Base-by-base conservation (phyloP, 306 rosid genomes). In the Vicia villosa region DNA sequence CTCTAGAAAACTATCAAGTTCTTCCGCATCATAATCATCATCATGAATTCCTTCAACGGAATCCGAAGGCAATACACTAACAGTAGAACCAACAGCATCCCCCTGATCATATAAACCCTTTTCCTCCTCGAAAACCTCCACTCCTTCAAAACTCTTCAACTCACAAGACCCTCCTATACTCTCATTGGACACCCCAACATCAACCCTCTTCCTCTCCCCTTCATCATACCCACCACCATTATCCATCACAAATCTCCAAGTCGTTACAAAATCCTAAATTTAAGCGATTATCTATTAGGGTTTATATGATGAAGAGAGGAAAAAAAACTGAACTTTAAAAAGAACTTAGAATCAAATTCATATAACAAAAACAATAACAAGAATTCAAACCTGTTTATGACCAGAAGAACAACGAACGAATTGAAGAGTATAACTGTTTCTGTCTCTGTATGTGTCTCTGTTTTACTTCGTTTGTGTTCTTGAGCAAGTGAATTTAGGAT, bases 101-200 rank as follows among this genome's bases (percentile, higher is more conserved):
- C 55, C 66, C 41, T 65, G 82, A 75, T 72, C 89, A 51, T 58
- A 43, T 55, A 57, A 80, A 69, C 43, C 54, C 36, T 81, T 83
- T 70, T 88, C 90, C 85, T 88, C 90, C 86, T 85, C 83, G 3
- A 83, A 84, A 81, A 76, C 86, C 55, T 80, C 97, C 6, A 74
- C 89, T 61, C 28, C 83, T 30, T 65, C 76, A 34, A 73, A 71
- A 72, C 77, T 88, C 77, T 83, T 81, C 66, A 55, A 36, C 19
- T 82, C 81, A 14, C 66, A 81, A 69, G 86, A 77, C 63, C 64
- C 87, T 63, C 5, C 38, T 5, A 45, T 19, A 43, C 60, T 66
- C 73, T 74, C 89, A 54, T 42, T 34, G 8, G 38, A 34, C 10
- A 34, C 38, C 38, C 38, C 34, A 30, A 30, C 34, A 30, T 30